Base-by-base conservation (phyloP, 2,329 filamentous ascomycete genomes). In the Aspergillus amoenus region DNA sequence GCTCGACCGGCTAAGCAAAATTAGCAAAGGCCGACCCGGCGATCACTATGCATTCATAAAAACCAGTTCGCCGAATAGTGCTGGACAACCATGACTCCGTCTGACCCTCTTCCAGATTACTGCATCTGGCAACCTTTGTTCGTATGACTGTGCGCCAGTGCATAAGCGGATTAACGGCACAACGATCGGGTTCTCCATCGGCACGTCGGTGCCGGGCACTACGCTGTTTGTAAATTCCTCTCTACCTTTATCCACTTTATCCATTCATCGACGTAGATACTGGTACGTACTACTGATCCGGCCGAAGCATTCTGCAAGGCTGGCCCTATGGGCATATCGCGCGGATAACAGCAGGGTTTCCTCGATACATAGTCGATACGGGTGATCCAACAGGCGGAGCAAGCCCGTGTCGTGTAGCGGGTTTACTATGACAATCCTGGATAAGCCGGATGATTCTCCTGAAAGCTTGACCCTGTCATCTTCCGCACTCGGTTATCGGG, bases 161-260 rank as follows among this genome's bases (percentile, higher is more conserved):
- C 52, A 52, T 52, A 59, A 52, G 24, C 55, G 55, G 55, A 45
- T 49, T 57, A 40, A 45, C 55, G 55, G 55, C 55, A 57, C 50
- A 49, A 57, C 21, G 17, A 41, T 57, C 50, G 44, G 55, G 24
- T 22, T 50, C 44, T 47, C 52, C 21, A 47, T 17, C 62, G 62
- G 62, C 62, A 64, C 52, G 51, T 18, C 21, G 47, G 59, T 61
- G 55, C 62, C 62, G 62, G 60, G 52, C 47, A 41, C 34, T 15
- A 37, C 34, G 34, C 12, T 37, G 34, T 44, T 21, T 18, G 24
- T 43, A 43, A 43, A 18, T 43, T 21, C 41, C 43, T 55, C 43
- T 55, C 27, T 30, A 30, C 41, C 43, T 55, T 9, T 30, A 30
- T 30, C 27, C 27, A 30, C 27, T 30, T 30, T 30, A 30, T 30